Conservation (phyloP, 1,284 basidiomycete species). For the Inonotus hispidus region DNA sequence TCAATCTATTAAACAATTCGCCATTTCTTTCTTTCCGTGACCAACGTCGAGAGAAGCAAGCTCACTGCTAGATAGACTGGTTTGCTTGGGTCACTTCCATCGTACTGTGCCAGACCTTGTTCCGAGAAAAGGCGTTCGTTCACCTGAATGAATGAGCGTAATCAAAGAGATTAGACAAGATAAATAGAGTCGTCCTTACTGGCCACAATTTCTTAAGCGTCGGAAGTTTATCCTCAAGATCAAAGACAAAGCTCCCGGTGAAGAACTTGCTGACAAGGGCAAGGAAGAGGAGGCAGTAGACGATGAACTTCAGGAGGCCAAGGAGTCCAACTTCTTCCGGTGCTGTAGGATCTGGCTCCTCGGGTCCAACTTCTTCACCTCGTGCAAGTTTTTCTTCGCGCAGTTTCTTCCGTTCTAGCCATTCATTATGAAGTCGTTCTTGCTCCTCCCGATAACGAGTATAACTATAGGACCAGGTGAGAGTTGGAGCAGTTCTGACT, state of each 20-base stretch:
- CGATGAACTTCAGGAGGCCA: slow-evolving; percentile 63
- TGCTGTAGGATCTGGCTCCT: slow-evolving; percentile 66
- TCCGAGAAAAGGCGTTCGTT: slow-evolving; percentile 73
- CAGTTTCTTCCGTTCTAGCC: slow-evolving; percentile 64
- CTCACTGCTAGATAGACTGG: slow-evolving; percentile 84
- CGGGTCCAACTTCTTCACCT: slow-evolving; percentile 67
- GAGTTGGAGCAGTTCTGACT: not conserved
- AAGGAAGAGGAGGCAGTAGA: slow-evolving; percentile 48
- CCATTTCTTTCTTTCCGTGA: not conserved
- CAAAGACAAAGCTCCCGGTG: slow-evolving; percentile 77
- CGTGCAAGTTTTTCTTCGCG: slow-evolving; percentile 67
- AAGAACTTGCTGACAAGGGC: slow-evolving; percentile 72
- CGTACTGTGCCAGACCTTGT: slow-evolving; percentile 59
- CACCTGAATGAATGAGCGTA: slow-evolving; percentile 29
- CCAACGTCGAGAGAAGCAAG: slow-evolving; percentile 14
- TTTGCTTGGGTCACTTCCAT: slow-evolving; percentile 63
- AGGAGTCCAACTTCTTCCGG: slow-evolving; percentile 58
- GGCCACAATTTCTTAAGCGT: slow-evolving; percentile 56
- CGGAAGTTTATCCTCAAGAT: slow-evolving; percentile 58
- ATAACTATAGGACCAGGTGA: slow-evolving; percentile 41
- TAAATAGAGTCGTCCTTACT: slow-evolving; percentile 34
- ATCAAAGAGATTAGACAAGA: not conserved
- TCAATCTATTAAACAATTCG: slow-evolving; percentile 55
- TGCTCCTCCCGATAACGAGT: slow-evolving; percentile 60
- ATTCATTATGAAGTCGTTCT: slow-evolving; percentile 55